Base-by-base conservation (phyloP, 108 stramenopile genomes). In the Skeletonema menzelii region DNA sequence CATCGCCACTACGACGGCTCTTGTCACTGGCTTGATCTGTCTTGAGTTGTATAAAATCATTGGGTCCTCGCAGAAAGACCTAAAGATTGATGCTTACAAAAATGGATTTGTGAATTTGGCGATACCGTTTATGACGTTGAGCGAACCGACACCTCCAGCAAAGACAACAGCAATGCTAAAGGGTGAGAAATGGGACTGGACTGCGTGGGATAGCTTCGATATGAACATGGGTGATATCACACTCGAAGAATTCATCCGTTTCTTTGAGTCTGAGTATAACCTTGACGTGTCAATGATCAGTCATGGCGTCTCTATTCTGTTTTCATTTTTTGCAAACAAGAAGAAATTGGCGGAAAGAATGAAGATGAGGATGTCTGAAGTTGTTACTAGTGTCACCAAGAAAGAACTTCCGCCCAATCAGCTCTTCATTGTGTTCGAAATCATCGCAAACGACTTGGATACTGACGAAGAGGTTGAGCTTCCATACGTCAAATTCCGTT, bases 1-100 rank as follows among this genome's bases (percentile, higher is more conserved):
- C 27, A 99, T 99, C 82, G 97, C 99, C 44, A 99, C 99, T 17
- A 99, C 97, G 17, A 99, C 99, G 12, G 97, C 99, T 5, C 82
- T 99, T 70, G 99, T 98, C 59, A 97, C 99, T 0, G 99, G 99
- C 42, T 76, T 98, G 40, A 87, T 98, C 69, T 97, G 98, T 68
- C 82, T 99, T 30, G 99, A 99, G 71, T 78, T 99, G 40, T 96
- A 95, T 90, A 99, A 99, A 89, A 75, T 99, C 44, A 80, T 98
- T 62, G 92, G 95, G 15, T 88, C 92, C 19, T 67, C 95, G 35
- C 86, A 86, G 38, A 96, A 94, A 76, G 86, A 89, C 65, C 88
- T 97, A 71, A 91, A 84, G 44, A 84, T 97, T 57, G 97, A 98
- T 58, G 91, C 91, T 22, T 96, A 96, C 91, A 97, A 97, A 85